Percentiles rank a stretch among this genome's conserved stretches.
Conservation (phyloP, 768 basidiomycete species). For the Tricholoma terreum region DNA sequence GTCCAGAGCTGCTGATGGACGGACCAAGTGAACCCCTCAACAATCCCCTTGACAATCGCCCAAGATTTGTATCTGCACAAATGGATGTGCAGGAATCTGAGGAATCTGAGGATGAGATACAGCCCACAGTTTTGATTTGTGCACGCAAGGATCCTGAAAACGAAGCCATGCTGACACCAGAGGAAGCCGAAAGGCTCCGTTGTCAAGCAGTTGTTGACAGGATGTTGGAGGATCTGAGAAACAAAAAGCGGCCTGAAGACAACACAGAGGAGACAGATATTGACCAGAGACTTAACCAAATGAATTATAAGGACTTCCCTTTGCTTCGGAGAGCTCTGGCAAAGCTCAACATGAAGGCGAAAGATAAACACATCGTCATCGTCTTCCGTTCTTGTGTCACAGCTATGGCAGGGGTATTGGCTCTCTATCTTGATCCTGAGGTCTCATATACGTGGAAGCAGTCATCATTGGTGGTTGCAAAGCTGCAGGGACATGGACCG, state of each 20-base stretch:
- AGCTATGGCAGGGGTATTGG: background rate
- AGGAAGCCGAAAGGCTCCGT: background rate
- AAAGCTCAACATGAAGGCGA: background rate
- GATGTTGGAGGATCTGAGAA: background rate
- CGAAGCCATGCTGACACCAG: background rate
- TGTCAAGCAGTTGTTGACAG: background rate
- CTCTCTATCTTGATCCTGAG: background rate
- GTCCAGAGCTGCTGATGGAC: too few relatives aligned
- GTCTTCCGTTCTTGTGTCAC: background rate
- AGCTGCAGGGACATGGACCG: background rate
- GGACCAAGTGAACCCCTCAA: too few relatives aligned
- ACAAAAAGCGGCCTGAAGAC: background rate
- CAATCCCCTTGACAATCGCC: too few relatives aligned
- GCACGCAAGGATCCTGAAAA: too few relatives aligned
- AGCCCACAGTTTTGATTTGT: background rate
- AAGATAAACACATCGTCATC: background rate
- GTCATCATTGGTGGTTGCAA: background rate
- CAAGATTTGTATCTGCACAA: too few relatives aligned
- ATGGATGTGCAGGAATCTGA: too few relatives aligned
- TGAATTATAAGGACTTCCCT: background rate
- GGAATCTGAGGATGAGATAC: too few relatives aligned
- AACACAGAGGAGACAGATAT: background rate
- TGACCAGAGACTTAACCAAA: background rate
- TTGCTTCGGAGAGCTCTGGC: background rate
- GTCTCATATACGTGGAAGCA: background rate